A percentile compares a stretch with the other conserved stretches of the same genome.
Evolutionary conservation across 257 asterid genomes (phyloP).

Genomic region (Penstemon newberryi): DNA sequence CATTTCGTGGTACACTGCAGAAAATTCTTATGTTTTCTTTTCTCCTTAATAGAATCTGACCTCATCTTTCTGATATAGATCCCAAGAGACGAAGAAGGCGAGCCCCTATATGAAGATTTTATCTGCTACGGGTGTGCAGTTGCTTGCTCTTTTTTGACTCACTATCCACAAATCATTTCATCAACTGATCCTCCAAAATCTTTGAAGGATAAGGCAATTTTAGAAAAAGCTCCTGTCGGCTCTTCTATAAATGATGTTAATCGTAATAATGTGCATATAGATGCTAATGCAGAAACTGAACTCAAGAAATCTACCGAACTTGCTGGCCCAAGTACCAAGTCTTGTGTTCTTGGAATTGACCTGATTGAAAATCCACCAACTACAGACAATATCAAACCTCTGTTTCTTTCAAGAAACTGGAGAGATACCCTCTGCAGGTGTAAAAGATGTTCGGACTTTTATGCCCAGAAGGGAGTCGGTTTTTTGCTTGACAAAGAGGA

Average conservation of each 20-base stretch:
- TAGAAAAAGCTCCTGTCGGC: constrained; percentile 36
- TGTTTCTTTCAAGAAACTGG: constrained; percentile 82
- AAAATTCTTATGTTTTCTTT: neutral
- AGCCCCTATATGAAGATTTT: constrained; percentile 79
- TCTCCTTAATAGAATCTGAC: neutral
- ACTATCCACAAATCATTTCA: constrained; percentile 58
- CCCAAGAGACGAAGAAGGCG: constrained; percentile 91
- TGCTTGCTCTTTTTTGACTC: constrained; percentile 57
- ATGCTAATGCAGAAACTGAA: constrained; percentile 27
- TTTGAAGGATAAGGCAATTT: constrained; percentile 42
- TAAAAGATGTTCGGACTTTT: constrained; percentile 54
- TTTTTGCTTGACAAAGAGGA: constrained; percentile 86
- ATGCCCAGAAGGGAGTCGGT: constrained; percentile 54
- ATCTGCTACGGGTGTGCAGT: constrained; percentile 80
- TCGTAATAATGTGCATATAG: neutral
- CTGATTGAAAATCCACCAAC: constrained; percentile 41
- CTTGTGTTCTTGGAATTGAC: constrained; percentile 45
- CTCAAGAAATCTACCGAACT: constrained; percentile 31
- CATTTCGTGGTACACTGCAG: neutral
- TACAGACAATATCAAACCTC: constrained; percentile 44
- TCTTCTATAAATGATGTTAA: constrained; percentile 8
- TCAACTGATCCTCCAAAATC: constrained; percentile 33
- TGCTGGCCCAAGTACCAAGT: constrained; percentile 52
- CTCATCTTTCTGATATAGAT: constrained; percentile 42
- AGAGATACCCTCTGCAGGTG: constrained; percentile 77